Base-by-base conservation (phyloP, 2,329 filamentous ascomycete genomes). In the Kalaharituber pfeilii region DNA sequence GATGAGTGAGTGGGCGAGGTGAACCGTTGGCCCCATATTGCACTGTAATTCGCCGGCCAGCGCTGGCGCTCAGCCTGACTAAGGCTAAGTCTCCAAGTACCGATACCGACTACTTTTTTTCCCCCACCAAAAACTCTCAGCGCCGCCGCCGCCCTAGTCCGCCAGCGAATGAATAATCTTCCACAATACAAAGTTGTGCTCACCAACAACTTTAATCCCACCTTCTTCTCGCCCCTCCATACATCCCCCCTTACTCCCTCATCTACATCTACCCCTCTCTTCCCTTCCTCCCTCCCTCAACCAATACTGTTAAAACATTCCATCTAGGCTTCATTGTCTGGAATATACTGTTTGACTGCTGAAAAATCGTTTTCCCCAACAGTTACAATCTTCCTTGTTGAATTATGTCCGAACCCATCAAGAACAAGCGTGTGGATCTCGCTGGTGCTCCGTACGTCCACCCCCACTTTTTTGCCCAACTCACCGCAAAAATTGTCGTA, bases 401-500 rank as follows among this genome's bases (percentile, higher is more conserved):
- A 29, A 28, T 44, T 56, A 82, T 82, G 79, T 80, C 79, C 68
- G 79, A 81, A 67, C 78, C 78, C 63, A 81, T 80, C 69, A 77
- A 76, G 69, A 81, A 80, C 69, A 80, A 79, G 71, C 79, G 78
- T 69, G 68, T 75, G 61, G 76, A 79, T 65, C 72, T 75, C 63
- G 73, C 74, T 63, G 73, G 76, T 62, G 79, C 79, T 61, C 79
- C 79, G 79, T 82, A 74, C 73, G 78, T 75, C 59, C 51, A 59
- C 53, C 58, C 52, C 28, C 45, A 50, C 20, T 13, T 39, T 39
- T 39, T 18, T 39, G 5, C 8, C 33, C 13, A 18, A 2, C 20
- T 36, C 20, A 18, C 15, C 15, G 20, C 33, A 18, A 2, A 39
- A 15, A 18, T n/a, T n/a, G n/a, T n/a, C n/a, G n/a, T n/a, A n/a